Conservation (phyloP, 2,329 filamentous ascomycete genomes). For the Calonectria pteridis region DNA sequence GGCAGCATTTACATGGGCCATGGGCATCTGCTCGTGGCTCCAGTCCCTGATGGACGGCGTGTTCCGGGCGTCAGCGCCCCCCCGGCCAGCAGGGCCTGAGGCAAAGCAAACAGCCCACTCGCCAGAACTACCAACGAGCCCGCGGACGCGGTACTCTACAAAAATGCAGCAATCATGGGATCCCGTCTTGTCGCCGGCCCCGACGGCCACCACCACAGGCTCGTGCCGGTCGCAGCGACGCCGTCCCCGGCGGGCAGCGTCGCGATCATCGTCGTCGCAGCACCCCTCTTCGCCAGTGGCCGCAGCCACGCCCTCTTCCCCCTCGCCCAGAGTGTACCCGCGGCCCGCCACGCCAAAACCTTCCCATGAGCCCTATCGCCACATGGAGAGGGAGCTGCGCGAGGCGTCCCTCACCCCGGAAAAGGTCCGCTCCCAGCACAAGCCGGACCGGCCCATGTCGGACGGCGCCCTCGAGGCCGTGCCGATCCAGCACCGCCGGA, state of each 20-base stretch:
- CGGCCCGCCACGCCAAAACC: slow-evolving; percentile 23
- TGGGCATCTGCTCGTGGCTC: slow-evolving; percentile 27
- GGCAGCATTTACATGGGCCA: not conserved
- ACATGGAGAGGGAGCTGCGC: slow-evolving; percentile 14
- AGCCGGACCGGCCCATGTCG: slow-evolving; percentile 20
- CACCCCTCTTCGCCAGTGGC: not conserved
- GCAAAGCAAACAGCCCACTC: slow-evolving; percentile 14
- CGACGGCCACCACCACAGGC: slow-evolving; percentile 9
- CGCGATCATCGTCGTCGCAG: not conserved
- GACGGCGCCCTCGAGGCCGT: slow-evolving; percentile 29
- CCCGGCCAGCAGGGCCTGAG: slow-evolving; percentile 9
- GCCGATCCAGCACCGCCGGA: slow-evolving; percentile 31
- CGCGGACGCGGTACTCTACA: slow-evolving; percentile 15
- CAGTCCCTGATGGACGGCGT: slow-evolving; percentile 16
- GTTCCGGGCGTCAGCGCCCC: slow-evolving; percentile 3
- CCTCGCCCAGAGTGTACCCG: slow-evolving; percentile 3
- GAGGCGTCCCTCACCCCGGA: slow-evolving; percentile 10
- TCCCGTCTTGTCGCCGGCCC: slow-evolving; percentile 10
- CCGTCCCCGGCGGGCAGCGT: not conserved
- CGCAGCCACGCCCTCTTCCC: not conserved
- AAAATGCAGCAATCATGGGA: slow-evolving; percentile 12
- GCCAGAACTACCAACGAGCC: not conserved
- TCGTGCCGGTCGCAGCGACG: slow-evolving; percentile 15
- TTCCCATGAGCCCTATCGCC: slow-evolving; percentile 14
- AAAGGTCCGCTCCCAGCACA: slow-evolving; percentile 11